Conservation (phyloP, 371 early-diverging fungal genomes). For the Conidiobolus incongruus region DNA sequence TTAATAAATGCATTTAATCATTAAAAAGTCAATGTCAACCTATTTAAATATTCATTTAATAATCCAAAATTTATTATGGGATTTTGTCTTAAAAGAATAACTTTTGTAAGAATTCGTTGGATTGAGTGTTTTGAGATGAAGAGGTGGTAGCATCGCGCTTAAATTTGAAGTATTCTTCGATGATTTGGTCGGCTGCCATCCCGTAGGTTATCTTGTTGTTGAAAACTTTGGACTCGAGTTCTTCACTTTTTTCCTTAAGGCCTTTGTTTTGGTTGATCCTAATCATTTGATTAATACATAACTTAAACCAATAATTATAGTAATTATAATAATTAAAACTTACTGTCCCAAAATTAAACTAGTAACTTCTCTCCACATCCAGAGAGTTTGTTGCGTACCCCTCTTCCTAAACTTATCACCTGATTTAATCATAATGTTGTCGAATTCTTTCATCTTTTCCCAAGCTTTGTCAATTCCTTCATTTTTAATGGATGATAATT, state of each 20-base stretch:
- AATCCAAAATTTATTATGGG: too few species aligned
- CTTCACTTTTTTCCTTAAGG: too few species aligned
- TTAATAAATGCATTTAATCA: too few species aligned
- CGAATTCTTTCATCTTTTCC: constrained; percentile 30
- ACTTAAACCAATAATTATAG: not conserved
- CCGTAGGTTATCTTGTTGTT: not conserved
- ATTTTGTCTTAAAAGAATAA: too few species aligned
- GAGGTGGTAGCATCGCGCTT: not conserved
- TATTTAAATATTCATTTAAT: too few species aligned
- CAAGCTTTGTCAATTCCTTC: constrained; percentile 37
- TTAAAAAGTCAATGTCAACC: too few species aligned
- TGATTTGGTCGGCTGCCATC: not conserved
- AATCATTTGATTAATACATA: not conserved
- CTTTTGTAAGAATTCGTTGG: too few species aligned
- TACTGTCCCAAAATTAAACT: not conserved
- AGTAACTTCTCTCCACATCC: constrained; percentile 1
- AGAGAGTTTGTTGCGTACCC: not conserved
- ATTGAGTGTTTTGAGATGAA: too few species aligned
- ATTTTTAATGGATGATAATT: constrained; percentile 30
- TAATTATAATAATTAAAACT: not conserved
- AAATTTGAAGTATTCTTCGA: not conserved
- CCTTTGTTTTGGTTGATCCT: not conserved
- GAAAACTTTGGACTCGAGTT: not conserved
- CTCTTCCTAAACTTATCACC: not conserved
- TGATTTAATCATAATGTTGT: constrained; percentile 11